phyloP scores from a whole-genome alignment of 495 filamentous ascomycete species.

The Hypoxylon trugodes region DNA sequence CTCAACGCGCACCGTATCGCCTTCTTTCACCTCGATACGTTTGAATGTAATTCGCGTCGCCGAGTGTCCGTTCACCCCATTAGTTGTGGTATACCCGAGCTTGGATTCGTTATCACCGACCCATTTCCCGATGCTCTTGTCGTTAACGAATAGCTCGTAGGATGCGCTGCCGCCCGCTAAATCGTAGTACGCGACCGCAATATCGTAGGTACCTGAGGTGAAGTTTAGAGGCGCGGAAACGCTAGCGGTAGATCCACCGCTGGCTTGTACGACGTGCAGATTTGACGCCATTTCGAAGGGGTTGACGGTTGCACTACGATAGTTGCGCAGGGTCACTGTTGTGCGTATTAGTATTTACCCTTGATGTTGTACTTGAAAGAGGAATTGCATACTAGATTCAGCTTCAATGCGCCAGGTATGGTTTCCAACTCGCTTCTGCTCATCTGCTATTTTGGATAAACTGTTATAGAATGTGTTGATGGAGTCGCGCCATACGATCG shows the following conservation, averaged over 20 bases:
- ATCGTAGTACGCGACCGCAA: slow-evolving; percentile 75
- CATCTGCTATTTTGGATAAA: slow-evolving; percentile 66
- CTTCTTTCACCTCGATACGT: slow-evolving; percentile 58
- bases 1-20: slow-evolving; percentile 67
- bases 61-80: slow-evolving; percentile 69
- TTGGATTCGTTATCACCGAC: slow-evolving; percentile 63
- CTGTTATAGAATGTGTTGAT: slow-evolving; percentile 69
- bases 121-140: slow-evolving; percentile 63
- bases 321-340: slow-evolving; percentile 65
- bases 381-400: no score
- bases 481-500: slow-evolving; percentile 73
- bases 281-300: slow-evolving; percentile 66
- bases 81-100: slow-evolving; percentile 63
- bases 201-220: slow-evolving; percentile 63
- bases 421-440: slow-evolving; percentile 60
- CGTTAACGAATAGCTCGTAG: slow-evolving; percentile 64
- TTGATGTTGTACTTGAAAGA: no score
- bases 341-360: no score
- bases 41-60: slow-evolving; percentile 68
- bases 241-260: slow-evolving; percentile 57
- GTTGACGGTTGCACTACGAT: slow-evolving; percentile 56
- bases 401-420: slow-evolving; percentile 72
- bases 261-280: slow-evolving; percentile 40
- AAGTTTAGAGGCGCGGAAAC: slow-evolving; percentile 58
- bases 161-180: slow-evolving; percentile 61